phyloP scores from a whole-genome alignment of 106 monocot genomes.

The Dendrobium huoshanense region DNA sequence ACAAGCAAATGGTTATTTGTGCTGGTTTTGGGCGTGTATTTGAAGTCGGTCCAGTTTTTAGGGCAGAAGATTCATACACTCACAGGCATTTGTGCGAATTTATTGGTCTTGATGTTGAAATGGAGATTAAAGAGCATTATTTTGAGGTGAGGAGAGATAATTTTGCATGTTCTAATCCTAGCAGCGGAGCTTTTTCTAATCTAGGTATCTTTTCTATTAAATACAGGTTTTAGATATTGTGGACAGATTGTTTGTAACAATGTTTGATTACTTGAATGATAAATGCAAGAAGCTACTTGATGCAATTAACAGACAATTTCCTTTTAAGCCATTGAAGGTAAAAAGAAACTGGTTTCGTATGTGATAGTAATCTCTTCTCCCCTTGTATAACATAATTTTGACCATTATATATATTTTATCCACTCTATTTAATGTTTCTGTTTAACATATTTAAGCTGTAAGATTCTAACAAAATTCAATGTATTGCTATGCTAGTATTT shows the following conservation, averaged over 20 bases:
- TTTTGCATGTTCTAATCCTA: constrained; percentile 1
- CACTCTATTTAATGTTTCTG: neutral
- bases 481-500: constrained; percentile 49
- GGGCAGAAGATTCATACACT: constrained; percentile 88
- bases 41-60: constrained; percentile 79
- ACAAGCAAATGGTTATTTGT: constrained; percentile 85
- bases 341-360: neutral
- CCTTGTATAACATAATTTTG: neutral
- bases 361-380: neutral
- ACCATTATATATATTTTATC: neutral
- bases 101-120: constrained; percentile 88
- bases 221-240: constrained; percentile 86
- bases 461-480: neutral
- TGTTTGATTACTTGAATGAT: constrained; percentile 81
- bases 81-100: constrained; percentile 93
- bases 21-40: constrained; percentile 86
- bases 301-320: constrained; percentile 68
- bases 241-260: constrained; percentile 69
- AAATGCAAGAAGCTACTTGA: constrained; percentile 81
- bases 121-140: constrained; percentile 92
- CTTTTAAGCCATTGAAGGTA: constrained; percentile 90
- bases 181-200: neutral
- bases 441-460: neutral
- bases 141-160: constrained; percentile 45
- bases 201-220: neutral